Conservation (phyloP, 768 basidiomycete genomes). For the Panus rudis region DNA sequence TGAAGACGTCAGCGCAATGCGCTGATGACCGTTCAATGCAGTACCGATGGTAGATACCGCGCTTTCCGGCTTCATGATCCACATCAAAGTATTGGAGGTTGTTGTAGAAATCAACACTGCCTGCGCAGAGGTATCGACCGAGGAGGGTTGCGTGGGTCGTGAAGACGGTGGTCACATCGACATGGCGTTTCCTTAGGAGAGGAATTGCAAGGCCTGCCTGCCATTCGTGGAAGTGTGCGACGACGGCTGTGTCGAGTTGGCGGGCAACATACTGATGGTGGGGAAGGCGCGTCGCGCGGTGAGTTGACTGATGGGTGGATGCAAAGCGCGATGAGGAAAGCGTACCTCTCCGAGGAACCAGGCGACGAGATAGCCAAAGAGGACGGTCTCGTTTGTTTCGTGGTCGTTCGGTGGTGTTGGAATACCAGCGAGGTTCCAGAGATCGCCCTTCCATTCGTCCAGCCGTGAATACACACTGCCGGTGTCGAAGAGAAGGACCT, state of each 20-base stretch:
- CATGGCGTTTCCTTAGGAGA: slow-evolving; percentile 90
- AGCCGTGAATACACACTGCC: slow-evolving; percentile 79
- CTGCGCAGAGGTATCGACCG: slow-evolving; percentile 97
- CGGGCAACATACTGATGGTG: slow-evolving; percentile 63
- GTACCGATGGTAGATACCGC: slow-evolving; percentile 97
- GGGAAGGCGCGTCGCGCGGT: not conserved
- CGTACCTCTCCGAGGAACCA: slow-evolving; percentile 99
- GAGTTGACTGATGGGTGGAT: slow-evolving; percentile 1
- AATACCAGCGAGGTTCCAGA: slow-evolving; percentile 98
- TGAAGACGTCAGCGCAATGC: slow-evolving; percentile 97
- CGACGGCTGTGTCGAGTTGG: slow-evolving; percentile 78
- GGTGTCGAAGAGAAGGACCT: slow-evolving; percentile 93
- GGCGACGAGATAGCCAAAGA: slow-evolving; percentile 96
- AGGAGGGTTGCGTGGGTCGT: slow-evolving; percentile 98
- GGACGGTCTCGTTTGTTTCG: slow-evolving; percentile 97
- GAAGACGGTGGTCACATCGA: slow-evolving; percentile 98
- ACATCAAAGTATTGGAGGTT: slow-evolving; percentile 99
- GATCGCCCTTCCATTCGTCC: slow-evolving; percentile 98
- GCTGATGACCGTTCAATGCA: slow-evolving; percentile 94
- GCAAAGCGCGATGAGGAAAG: not conserved
- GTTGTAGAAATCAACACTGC: slow-evolving; percentile 98
- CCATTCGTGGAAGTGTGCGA: slow-evolving; percentile 99
- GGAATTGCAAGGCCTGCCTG: slow-evolving; percentile 95
- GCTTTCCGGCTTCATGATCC: slow-evolving; percentile 97
- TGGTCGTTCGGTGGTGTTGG: slow-evolving; percentile 94